Base-by-base conservation (phyloP, 129 eudicot species). In the Tagetes patula region DNA sequence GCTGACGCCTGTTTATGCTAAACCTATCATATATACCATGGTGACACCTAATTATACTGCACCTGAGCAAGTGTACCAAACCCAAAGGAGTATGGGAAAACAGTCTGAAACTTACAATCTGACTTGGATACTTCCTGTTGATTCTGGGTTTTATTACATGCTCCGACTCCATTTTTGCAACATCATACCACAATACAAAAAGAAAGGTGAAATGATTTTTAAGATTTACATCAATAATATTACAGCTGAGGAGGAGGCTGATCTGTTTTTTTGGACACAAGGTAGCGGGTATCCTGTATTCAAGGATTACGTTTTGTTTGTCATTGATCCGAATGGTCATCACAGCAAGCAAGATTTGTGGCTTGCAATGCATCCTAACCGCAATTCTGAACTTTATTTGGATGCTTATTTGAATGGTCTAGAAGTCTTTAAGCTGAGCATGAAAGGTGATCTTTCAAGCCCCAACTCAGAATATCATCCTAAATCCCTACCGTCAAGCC, bases 81-180 rank as follows among this genome's bases (percentile, higher is more conserved):
- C 55, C 42, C 42, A 39, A 4, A 39, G 42, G 42, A 39, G 42
- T 39, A 39, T 39, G 42, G 42, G 42, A 39, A 39, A 39, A 0
- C 42, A 2, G 0, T 39, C 42, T 39, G 0, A 39, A 2, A 39
- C 42, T 2, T 39, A 39, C 42, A 39, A 39, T 39, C 42, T 39
- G 42, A 39, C 42, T 39, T 39, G 42, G 42, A 39, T 39, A 39
- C 42, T 82, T 68, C 77, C 75, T 0, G 84, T 85, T 43, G 86
- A 85, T 75, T 59, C 84, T 0, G 89, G 84, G 72, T 81, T 78
- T 58, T 3, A 40, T 14, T 81, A 81, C 69, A 78, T 79, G 39
- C 71, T 79, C 58, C 41, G 89, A 20, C 72, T 85, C 13, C 81
- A 85, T 71, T 85, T 85, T 64, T 85, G 86, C 61, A 83, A 75